A percentile compares a stretch with the other conserved stretches of the same genome.
Conservation (phyloP, 2,329 filamentous ascomycete genomes). For the Venturia pyrina region DNA sequence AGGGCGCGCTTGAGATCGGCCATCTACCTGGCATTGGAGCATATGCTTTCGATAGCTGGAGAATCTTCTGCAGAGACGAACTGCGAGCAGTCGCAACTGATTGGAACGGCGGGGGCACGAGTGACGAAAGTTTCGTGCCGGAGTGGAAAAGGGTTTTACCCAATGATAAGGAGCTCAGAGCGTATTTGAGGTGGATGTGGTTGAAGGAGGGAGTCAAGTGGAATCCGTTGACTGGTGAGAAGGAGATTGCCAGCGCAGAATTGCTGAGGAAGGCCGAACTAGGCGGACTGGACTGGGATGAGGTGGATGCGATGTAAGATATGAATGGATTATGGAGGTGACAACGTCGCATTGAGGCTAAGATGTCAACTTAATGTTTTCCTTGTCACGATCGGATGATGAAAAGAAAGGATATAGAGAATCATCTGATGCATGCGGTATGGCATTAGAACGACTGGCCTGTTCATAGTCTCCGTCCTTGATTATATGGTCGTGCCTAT, state of each 20-base stretch:
- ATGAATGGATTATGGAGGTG: no score
- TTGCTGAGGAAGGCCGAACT: slow-evolving; percentile 48
- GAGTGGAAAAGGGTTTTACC: slow-evolving; percentile 87
- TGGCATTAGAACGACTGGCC: no score
- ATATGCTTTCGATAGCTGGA: slow-evolving; percentile 83
- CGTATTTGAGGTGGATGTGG: slow-evolving; percentile 87
- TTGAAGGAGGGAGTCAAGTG: slow-evolving; percentile 75
- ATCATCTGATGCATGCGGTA: no score
- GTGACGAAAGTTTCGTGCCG: slow-evolving; percentile 50
- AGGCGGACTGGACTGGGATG: slow-evolving; percentile 44
- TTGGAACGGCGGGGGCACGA: slow-evolving; percentile 51
- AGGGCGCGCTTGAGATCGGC: slow-evolving; percentile 68
- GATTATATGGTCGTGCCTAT: no score
- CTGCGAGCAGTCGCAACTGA: slow-evolving; percentile 55
- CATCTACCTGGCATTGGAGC: slow-evolving; percentile 67
- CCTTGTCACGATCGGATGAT: no score
- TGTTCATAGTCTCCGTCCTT: no score
- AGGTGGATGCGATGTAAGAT: slow-evolving; percentile 8
- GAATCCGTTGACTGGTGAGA: slow-evolving; percentile 62
- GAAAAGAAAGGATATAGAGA: no score
- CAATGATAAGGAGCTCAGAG: slow-evolving; percentile 77
- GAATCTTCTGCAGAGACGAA: slow-evolving; percentile 82
- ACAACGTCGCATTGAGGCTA: no score
- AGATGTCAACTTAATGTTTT: no score
- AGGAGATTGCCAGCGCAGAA: slow-evolving; percentile 41